Evolutionary conservation across 441 rosid species (phyloP).

Genomic region (Adansonia madagascariensis): DNA sequence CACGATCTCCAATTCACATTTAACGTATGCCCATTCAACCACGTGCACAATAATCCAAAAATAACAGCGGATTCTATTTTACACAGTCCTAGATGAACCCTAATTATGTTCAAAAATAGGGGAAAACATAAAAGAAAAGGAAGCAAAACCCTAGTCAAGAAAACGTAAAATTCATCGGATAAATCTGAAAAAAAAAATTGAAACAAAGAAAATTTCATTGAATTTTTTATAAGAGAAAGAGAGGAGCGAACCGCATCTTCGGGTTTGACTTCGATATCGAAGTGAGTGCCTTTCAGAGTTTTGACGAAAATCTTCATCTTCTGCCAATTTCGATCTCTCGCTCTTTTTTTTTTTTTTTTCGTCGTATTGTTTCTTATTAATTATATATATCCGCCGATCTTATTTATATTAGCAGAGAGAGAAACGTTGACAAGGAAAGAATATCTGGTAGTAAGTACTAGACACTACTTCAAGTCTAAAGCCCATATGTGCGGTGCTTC

Average conservation of each 20-base stretch:
- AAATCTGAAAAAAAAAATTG: not conserved
- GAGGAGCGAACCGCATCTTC: constrained; percentile 55
- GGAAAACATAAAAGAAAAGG: constrained; percentile 4
- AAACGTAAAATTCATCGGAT: not conserved
- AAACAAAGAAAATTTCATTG: too few species aligned
- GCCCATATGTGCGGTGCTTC: not conserved
- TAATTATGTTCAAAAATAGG: not conserved
- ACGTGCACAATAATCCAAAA: not conserved
- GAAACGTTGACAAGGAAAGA: not conserved
- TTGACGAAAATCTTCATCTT: constrained; percentile 79
- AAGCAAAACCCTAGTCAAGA: not conserved
- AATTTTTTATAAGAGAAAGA: not conserved
- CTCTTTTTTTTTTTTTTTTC: not conserved
- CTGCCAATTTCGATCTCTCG: constrained; percentile 14
- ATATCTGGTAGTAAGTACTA: constrained; percentile 11
- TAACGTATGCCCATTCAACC: not conserved
- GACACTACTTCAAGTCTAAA: not conserved
- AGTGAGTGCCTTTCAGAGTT: constrained; percentile 74
- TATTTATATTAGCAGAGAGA: not conserved
- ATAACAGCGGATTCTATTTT: too few species aligned
- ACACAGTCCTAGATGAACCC: not conserved
- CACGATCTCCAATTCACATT: not conserved
- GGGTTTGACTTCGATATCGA: constrained; percentile 77
- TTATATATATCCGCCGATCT: constrained; percentile 1
- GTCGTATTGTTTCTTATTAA: too few species aligned